Conservation (phyloP, 2,329 filamentous ascomycete species). For the Sclerotinia trifoliorum region DNA sequence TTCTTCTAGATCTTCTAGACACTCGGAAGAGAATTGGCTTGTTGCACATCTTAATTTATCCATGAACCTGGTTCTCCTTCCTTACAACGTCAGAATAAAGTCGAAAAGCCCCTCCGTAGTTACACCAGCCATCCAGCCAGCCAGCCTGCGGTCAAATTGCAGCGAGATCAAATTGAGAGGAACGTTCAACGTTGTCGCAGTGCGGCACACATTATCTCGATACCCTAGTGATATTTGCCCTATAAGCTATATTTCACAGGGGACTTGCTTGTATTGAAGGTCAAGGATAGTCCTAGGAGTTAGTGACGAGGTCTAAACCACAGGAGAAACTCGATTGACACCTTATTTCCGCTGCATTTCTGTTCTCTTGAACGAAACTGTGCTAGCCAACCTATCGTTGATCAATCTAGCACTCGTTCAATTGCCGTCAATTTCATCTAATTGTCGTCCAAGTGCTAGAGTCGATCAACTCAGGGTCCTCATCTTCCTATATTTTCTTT, state of each 20-base stretch:
- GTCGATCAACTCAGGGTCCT: neutral
- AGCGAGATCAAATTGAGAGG: neutral
- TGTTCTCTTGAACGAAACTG: constrained; percentile 15
- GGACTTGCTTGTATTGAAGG: constrained; percentile 33
- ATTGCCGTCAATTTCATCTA: constrained; percentile 10
- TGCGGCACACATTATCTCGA: constrained; percentile 15
- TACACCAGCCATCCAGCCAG: neutral
- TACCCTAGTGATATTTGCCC: constrained; percentile 32
- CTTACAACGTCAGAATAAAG: constrained; percentile 15
- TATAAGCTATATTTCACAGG: constrained; percentile 34
- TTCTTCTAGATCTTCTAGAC: constrained; percentile 17
- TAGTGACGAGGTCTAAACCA: constrained; percentile 33
- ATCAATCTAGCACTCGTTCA: constrained; percentile 10
- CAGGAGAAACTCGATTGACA: constrained; percentile 10
- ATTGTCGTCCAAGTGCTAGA: constrained; percentile 15
- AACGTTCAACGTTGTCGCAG: constrained; percentile 23
- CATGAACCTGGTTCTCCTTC: constrained; percentile 13
- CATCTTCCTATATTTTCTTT: constrained; percentile 7
- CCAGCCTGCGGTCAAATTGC: neutral
- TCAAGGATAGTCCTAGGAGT: constrained; percentile 37
- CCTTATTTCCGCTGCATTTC: constrained; percentile 21
- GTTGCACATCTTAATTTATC: neutral
- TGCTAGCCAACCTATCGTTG: constrained; percentile 12
- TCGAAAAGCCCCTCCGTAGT: constrained; percentile 9
- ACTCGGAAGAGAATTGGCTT: neutral